phyloP scores from a whole-genome alignment of 495 filamentous ascomycete genomes.

The Thermothielavioides terrestris region DNA sequence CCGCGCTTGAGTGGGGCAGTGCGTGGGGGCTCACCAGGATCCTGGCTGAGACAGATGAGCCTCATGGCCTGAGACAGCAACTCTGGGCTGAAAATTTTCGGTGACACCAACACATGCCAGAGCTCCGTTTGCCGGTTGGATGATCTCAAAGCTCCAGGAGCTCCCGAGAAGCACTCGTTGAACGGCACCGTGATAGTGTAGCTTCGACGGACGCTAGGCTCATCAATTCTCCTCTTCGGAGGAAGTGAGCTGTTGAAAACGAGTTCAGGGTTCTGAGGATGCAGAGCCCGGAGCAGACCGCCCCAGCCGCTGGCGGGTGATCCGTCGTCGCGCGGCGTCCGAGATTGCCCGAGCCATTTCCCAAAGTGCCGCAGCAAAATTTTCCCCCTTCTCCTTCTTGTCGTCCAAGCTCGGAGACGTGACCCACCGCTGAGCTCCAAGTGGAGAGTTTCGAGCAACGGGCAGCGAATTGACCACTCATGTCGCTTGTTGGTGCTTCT shows the following conservation, averaged over 20 bases:
- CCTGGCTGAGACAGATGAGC: constrained; percentile 13
- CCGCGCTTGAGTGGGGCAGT: constrained; percentile 19
- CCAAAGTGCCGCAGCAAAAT: constrained; percentile 22
- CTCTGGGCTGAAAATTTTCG: constrained; percentile 24
- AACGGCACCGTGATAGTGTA: constrained; percentile 7
- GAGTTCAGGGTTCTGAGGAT: not conserved
- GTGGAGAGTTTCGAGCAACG: constrained; percentile 21
- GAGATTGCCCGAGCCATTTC: constrained; percentile 22
- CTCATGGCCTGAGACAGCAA: constrained; percentile 31
- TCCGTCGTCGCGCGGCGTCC: constrained; percentile 11
- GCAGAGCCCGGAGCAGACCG: not conserved
- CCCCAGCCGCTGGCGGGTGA: not conserved
- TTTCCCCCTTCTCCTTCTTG: constrained; percentile 12
- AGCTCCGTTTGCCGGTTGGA: constrained; percentile 4
- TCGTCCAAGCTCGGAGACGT: constrained; percentile 8
- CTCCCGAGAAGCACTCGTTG: constrained; percentile 1
- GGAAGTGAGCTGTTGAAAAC: not conserved
- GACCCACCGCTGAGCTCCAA: constrained; percentile 22
- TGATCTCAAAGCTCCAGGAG: constrained; percentile 7
- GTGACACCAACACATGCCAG: constrained; percentile 10
- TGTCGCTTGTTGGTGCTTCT: constrained; percentile 10
- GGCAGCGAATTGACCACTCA: constrained; percentile 30
- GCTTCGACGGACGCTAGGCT: not conserved
- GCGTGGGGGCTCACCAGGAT: constrained; percentile 7
- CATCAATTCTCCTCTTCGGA: constrained; percentile 5